A percentile compares a stretch with the other conserved stretches of the same genome.
Evolutionary conservation across 805 yeast genomes (phyloP).

Genomic region (Ogataea sp.): DNA sequence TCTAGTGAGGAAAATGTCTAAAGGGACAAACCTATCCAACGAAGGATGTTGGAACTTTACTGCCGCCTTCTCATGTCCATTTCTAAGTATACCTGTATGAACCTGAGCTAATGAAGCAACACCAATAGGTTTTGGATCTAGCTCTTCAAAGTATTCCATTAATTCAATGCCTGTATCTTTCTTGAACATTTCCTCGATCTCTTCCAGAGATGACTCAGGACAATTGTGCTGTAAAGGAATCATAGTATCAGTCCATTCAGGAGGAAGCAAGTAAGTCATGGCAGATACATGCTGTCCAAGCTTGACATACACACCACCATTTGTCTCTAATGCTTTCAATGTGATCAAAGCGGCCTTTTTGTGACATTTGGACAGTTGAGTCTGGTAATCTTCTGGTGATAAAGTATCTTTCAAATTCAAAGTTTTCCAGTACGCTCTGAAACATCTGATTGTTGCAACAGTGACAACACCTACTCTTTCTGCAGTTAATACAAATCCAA

Average conservation of each 20-base stretch:
- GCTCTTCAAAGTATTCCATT: conserved; percentile 56
- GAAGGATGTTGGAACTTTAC: conserved; percentile 94
- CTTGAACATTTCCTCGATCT: conserved; percentile 57
- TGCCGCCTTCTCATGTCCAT: conserved; percentile 66
- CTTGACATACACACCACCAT: conserved; percentile 92
- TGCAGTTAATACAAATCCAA: conserved; percentile 27
- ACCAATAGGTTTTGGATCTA: conserved; percentile 76
- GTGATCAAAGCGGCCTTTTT: conserved; percentile 71
- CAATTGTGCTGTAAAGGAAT: conserved; percentile 86
- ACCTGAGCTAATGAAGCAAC: conserved; percentile 97
- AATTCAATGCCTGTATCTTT: conserved; percentile 56
- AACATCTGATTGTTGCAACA: conserved; percentile 65
- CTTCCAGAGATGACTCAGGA: conserved; percentile 69
- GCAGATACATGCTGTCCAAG: conserved; percentile 94
- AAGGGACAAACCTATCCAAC: conserved; percentile 77
- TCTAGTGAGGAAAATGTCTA: conserved; percentile 75
- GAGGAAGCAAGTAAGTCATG: conserved; percentile 81
- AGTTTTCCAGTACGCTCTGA: conserved; percentile 55
- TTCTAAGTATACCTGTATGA: conserved; percentile 60
- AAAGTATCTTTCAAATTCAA: conserved; percentile 33
- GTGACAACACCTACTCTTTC: conserved; percentile 58
- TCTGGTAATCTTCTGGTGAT: conserved; percentile 35
- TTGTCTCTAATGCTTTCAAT: conserved; percentile 64
- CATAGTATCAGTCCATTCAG: conserved; percentile 95
- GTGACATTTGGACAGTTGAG: conserved; percentile 62